Evolutionary conservation across 2,329 filamentous ascomycete species (phyloP), one percentile per base, ranked within the genome.

Genomic region (Paraphaeosphaeria minitans): DNA sequence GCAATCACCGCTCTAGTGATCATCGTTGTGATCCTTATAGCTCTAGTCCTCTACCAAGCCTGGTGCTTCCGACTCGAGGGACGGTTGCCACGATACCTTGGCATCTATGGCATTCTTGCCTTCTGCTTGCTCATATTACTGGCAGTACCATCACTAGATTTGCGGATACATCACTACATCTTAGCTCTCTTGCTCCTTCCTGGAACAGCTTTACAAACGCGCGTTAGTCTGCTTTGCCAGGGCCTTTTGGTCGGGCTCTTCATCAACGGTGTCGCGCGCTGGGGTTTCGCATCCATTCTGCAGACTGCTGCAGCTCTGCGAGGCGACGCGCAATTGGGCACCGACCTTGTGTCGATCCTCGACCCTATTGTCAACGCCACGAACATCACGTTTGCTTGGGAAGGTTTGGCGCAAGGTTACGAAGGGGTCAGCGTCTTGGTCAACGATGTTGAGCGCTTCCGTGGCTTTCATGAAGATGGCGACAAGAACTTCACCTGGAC

Each of bases 91-190:
- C 85, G 85, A 43, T 94, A 93, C 70, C 84, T 97, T 9, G 87
- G 85, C 65, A 82, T 97, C 13, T 97, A 97, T 75, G 84, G 82
- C n/a, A 78, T 89, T 2, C 84, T 97, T 56, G 79, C 97, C 7
- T 89, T 88, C 2, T 84, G 97, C n/a, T 82, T 97, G 0, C 84
- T 97, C 1, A 84, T 98, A 16, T 92, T 93, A 10, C 59, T 69
- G 14, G 68, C 93, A 0, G 96, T 81, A 95, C 22, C 83, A 94
- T 0, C 80, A 93, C 19, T 95, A 91, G 3, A 84, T 95, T 0
- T 98, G 93, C 87, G 94, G 21, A 93, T 99, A 58, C 77, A 89
- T 95, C 79, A 97, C 83, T 98, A 98, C 73, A 91, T 98, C 62
- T 82, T 98, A 4, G 93, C 89, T 1, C 84, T 98, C n/a, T 82